Evolutionary conservation across 345 rosid species (phyloP), one percentile per base, ranked within the genome.

Genomic region (Rhizophora mangle): DNA sequence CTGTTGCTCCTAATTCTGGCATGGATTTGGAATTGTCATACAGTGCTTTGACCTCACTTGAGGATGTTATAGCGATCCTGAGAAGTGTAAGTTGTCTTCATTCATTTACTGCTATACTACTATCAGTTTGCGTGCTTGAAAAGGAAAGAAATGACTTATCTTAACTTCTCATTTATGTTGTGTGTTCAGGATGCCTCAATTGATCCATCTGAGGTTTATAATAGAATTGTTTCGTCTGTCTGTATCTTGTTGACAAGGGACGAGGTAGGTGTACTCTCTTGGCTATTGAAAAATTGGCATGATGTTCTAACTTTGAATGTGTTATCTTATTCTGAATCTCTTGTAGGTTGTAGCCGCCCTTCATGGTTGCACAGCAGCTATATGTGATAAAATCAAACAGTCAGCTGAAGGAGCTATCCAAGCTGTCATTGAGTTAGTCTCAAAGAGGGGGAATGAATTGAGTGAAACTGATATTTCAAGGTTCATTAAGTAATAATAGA

Each of bases 381-480:
- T 94, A 79, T 89, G 98, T 72, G 97, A 94, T 77, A 86, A 81
- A 83, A 79, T 87, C 76, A 94, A 82, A 78, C 96, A 84, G 73
- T 89, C 98, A 62, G 95, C 97, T 65, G 98, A 94, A 84, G 98
- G 98, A 76, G 85, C 93, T 65, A 89, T 94, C 64, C 93, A 89
- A 84, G 97, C 98, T 58, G 93, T 94, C 76, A 82, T 81, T 77
- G 97, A 94, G 81, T 91, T 94, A 78, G 93, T 89, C 52, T 75
- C 84, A 31, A 88, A 81, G 75, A 84, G 97, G 81, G 96, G 97
- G 67, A 75, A 73, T 78, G 95, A 89, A 77, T 85, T 94, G 71
- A 88, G 84, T 70, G 93, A 85, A 74, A 78, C 73, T 68, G 89
- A 94, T 72, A 64, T 94, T 68, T 80, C 93, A 70, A 91, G 98